Base-by-base conservation (phyloP, 371 early-diverging fungal genomes). In the Circinella umbellata region DNA sequence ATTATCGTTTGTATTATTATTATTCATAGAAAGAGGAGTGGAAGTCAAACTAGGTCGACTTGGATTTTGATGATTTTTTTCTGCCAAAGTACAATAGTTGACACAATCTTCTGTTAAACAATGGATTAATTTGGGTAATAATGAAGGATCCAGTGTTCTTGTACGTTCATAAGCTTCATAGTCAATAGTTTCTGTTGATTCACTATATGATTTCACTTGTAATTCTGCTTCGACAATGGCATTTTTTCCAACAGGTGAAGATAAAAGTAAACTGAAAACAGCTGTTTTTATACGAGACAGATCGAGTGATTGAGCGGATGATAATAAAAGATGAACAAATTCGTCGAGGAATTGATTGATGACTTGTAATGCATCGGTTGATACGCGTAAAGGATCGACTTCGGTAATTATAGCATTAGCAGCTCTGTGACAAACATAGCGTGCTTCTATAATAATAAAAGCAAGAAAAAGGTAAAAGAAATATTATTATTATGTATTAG, bases 211-310 rank as follows among this genome's bases (percentile, higher is more conserved):
- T 72, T 88, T 88, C 4, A 88, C 75, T 65, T 89, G 88, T 8
- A 88, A 72, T 67, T 89, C 90, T n/a, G 90, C 88, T 75, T 89
- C 90, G 15, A 86, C 85, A 57, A 89, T 80, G n/a, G 88, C 85
- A 67, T 86, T 86, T 73, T 86, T 86, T 34, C 90, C 90, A 4
- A 89, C 78, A 6, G 80, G 74, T 46, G 82, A 75, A 4, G 88
- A 85, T 60, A 88, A 74, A 3, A 80, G 62, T 4, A 76, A 42
- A 42, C 9, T 75, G 18, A 81, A 66, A n/a, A 88, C 79, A 14
- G 82, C 73, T 18, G 79, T 57, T 70, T 89, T 89, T 60, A 88
- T 73, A 4, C 80, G 73, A 46, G 73, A 77, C 4, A 88, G 77
- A 59, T 87, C 87, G 17, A 86, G 71, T 14, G 84, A 84, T 49